These are phyloP conservation scores for Thermochaetoides thermophila DNA, from an alignment of 495 filamentous ascomycete genomes.

Conservation along the genomic window DNA sequence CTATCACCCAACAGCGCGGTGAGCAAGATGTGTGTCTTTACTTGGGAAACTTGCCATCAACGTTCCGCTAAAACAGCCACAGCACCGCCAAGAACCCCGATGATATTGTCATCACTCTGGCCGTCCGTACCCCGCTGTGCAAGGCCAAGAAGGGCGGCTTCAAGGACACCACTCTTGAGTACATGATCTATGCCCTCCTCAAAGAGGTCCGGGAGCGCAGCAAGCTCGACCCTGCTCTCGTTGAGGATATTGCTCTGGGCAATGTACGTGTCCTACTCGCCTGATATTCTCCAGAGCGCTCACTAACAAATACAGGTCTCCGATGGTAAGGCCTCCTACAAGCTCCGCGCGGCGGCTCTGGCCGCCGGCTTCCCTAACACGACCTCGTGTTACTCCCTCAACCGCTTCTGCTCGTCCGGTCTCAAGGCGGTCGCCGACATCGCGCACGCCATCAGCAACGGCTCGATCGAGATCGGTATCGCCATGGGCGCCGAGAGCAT, in stretches of 20 bases:
- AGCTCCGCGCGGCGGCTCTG: conserved; percentile 72
- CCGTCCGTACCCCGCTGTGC: conserved; percentile 61
- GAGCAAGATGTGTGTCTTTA: conserved; percentile 45
- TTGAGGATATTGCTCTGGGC: conserved; percentile 87
- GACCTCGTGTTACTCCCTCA: conserved; percentile 59
- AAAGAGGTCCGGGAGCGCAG: conserved; percentile 60
- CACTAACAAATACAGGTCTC: conserved; percentile 43
- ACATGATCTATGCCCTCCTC: conserved; percentile 62
- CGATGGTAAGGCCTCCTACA: conserved; percentile 78
- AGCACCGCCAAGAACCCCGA: conserved; percentile 91
- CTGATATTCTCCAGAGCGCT: neutral
- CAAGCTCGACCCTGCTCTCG: conserved; percentile 62
- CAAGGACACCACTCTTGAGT: conserved; percentile 89
- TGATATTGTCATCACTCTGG: conserved; percentile 85
- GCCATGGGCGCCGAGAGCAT: conserved; percentile 84
- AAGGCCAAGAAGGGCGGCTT: conserved; percentile 75
- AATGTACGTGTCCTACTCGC: conserved; percentile 46
- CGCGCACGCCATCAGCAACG: conserved; percentile 68
- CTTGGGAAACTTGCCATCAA: neutral
- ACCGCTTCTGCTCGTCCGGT: conserved; percentile 94
- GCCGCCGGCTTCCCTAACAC: conserved; percentile 93
- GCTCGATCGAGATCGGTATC: conserved; percentile 74
- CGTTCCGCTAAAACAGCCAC: conserved; percentile 3
- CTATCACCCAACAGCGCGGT: conserved; percentile 58
- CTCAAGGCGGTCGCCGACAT: conserved; percentile 91